Evolutionary conservation across 2,329 filamentous ascomycete genomes (phyloP).

Genomic region (Botryotinia globosa): DNA sequence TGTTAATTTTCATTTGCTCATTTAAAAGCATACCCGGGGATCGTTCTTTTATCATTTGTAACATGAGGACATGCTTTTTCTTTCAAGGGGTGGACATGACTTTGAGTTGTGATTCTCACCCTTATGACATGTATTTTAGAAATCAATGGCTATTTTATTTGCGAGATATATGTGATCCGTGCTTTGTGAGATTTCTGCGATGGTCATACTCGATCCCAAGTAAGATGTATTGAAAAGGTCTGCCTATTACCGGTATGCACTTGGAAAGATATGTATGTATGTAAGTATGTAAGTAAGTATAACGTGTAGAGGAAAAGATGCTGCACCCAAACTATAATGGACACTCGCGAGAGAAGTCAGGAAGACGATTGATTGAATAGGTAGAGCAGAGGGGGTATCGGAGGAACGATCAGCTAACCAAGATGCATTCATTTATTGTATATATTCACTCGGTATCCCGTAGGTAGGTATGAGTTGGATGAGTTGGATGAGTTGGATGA

Average conservation of each 20-base stretch:
- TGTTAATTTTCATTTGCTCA: conserved; percentile 17
- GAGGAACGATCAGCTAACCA: neutral
- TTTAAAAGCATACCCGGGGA: conserved; percentile 19
- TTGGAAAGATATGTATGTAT: neutral
- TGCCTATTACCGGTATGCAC: neutral
- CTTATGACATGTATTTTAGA: conserved; percentile 20
- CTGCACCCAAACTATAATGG: neutral
- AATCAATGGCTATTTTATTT: conserved; percentile 18
- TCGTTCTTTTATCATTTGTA: conserved; percentile 2
- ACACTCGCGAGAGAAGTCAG: neutral
- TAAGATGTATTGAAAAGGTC: neutral
- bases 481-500: neutral
- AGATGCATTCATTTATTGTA: neutral
- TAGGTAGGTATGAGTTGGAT: neutral
- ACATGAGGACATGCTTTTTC: conserved; percentile 11
- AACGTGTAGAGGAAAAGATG: neutral
- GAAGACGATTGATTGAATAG: neutral
- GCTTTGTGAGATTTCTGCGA: neutral
- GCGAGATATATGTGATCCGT: neutral
- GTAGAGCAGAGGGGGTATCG: neutral
- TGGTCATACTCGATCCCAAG: neutral
- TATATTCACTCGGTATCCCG: neutral
- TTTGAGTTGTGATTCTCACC: conserved; percentile 4
- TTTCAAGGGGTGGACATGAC: neutral
- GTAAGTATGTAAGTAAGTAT: too few relatives aligned